A percentile compares a stretch with the other conserved stretches of the same genome.
These are phyloP conservation scores for Inga leiocalycina DNA, from an alignment of 306 rosid species.

Conservation along the genomic window DNA sequence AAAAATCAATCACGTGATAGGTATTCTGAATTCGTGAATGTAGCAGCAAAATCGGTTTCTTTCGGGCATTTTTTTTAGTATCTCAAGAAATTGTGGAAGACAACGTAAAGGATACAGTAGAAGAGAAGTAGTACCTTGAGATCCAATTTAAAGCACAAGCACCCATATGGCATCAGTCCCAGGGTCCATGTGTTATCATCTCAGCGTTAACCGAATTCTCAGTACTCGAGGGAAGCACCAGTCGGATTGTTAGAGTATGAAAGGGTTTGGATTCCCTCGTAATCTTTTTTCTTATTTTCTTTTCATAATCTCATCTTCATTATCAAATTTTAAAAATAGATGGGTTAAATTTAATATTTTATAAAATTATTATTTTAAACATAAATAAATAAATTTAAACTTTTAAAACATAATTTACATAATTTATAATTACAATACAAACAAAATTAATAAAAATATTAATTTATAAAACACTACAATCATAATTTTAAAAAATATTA, in stretches of 20 bases:
- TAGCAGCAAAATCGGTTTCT: background rate
- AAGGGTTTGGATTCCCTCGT: too few relatives aligned
- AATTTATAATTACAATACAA: too few relatives aligned
- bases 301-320: too few relatives aligned
- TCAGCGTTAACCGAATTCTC: slow-evolving; percentile 1
- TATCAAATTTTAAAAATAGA: too few relatives aligned
- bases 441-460: too few relatives aligned
- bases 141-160: slow-evolving; percentile 8
- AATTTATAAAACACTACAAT: too few relatives aligned
- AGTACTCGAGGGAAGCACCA: background rate
- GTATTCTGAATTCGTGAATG: background rate
- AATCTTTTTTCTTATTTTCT: too few relatives aligned
- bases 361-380: too few relatives aligned
- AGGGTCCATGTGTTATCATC: slow-evolving; percentile 2
- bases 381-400: too few relatives aligned
- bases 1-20: background rate
- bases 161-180: slow-evolving; percentile 11
- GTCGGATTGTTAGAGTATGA: background rate
- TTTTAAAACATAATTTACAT: too few relatives aligned
- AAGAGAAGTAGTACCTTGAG: background rate
- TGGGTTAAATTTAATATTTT: too few relatives aligned
- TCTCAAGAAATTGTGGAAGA: slow-evolving; percentile 4
- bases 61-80: background rate
- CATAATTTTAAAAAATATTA: too few relatives aligned
- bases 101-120: slow-evolving; percentile 4